Evolutionary conservation across 441 rosid species (phyloP).

Genomic region (Rhodomyrtus psidioides): DNA sequence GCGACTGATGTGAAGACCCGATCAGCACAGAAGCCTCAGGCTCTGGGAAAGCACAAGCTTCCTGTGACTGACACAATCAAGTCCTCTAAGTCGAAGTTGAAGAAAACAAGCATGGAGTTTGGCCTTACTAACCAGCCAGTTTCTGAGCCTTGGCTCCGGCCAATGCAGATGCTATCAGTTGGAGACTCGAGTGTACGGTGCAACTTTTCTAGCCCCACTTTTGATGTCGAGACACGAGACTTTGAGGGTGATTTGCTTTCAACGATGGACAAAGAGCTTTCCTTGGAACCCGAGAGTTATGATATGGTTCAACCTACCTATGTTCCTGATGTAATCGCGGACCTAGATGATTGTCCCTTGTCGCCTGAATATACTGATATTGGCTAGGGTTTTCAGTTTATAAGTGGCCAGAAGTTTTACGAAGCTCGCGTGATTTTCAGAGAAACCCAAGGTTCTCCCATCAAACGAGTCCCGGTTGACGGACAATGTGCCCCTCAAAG

Average conservation of each 20-base stretch:
- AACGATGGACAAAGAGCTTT: constrained; percentile 22
- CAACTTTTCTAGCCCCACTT: constrained; percentile 28
- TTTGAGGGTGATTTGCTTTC: constrained; percentile 1
- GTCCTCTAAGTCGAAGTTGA: constrained; percentile 54
- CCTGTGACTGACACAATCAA: constrained; percentile 37
- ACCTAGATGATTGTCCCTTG: constrained; percentile 60
- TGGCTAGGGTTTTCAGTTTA: constrained; percentile 26
- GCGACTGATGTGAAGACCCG: constrained; percentile 53
- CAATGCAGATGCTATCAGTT: constrained; percentile 5
- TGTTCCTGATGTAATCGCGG: constrained; percentile 37
- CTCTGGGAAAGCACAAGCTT: constrained; percentile 81
- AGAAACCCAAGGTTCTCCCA: not conserved
- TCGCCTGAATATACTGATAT: constrained; percentile 57
- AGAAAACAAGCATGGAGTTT: constrained; percentile 37
- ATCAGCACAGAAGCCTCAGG: constrained; percentile 32
- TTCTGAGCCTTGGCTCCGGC: constrained; percentile 26
- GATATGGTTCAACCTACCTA: constrained; percentile 33
- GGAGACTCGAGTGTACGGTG: constrained; percentile 45
- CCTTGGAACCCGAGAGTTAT: constrained; percentile 20
- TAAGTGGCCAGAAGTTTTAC: not conserved
- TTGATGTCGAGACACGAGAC: constrained; percentile 21
- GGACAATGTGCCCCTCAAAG: not conserved
- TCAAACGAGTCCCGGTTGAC: not conserved
- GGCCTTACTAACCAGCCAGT: constrained; percentile 22
- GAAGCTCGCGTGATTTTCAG: not conserved